Percentiles rank a stretch among this genome's conserved stretches.
phyloP scores from a whole-genome alignment of 2,329 filamentous ascomycete genomes.

The Ambrosiella xylebori region DNA sequence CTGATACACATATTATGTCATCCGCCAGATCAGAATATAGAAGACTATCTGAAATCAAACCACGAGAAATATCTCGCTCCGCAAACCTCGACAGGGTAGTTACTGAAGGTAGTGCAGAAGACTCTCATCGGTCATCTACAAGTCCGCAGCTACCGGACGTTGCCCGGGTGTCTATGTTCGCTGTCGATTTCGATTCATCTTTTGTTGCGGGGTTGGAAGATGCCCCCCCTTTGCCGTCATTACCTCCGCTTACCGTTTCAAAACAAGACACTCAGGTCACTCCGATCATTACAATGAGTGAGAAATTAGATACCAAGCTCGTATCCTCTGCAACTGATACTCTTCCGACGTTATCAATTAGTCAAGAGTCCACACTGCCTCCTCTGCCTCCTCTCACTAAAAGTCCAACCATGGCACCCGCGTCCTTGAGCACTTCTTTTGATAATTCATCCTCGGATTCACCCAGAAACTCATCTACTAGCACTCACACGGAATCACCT shows the following conservation, averaged over 20 bases:
- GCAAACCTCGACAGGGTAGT: not conserved
- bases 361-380: not conserved
- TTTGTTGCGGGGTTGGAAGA: not conserved
- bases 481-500: constrained; percentile 26
- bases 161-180: constrained; percentile 41
- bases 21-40: too few relatives aligned
- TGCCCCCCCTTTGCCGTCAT: constrained; percentile 17
- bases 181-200: constrained; percentile 30
- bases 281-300: not conserved
- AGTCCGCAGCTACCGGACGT: constrained; percentile 43
- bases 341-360: not conserved
- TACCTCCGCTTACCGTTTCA: constrained; percentile 10
- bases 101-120: not conserved
- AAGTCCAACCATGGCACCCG: constrained; percentile 6
- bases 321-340: not conserved
- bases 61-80: too few relatives aligned
- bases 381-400: constrained; percentile 1
- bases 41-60: too few relatives aligned
- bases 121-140: constrained; percentile 24
- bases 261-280: not conserved
- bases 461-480: constrained; percentile 4
- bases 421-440: not conserved
- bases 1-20: too few relatives aligned
- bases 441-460: constrained; percentile 3
- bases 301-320: not conserved